Conservation (phyloP, 2,329 filamentous ascomycete genomes). For the Aspergillus fischeri region DNA sequence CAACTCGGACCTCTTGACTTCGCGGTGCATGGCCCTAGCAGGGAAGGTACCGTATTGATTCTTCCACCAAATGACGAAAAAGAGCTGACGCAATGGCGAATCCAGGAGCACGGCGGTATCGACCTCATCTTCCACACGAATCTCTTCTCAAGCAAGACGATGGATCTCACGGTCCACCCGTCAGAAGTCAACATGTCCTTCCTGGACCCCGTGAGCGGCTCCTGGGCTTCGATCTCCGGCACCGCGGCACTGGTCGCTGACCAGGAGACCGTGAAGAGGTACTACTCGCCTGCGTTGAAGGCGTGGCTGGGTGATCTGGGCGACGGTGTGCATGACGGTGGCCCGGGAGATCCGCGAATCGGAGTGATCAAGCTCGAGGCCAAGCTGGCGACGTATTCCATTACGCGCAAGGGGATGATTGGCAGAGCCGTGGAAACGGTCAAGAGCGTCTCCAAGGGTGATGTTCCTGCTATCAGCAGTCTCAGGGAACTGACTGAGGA, state of each 20-base stretch:
- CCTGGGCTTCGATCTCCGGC: slow-evolving; percentile 86
- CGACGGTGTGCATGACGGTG: slow-evolving; percentile 78
- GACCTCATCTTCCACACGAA: slow-evolving; percentile 91
- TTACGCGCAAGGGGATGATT: slow-evolving; percentile 60
- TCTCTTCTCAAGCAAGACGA: slow-evolving; percentile 82
- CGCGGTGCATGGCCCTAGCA: slow-evolving; percentile 81
- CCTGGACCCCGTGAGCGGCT: slow-evolving; percentile 64
- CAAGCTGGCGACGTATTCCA: slow-evolving; percentile 67
- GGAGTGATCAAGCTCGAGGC: slow-evolving; percentile 74
- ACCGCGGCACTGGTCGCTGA: slow-evolving; percentile 66
- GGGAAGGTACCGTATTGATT: slow-evolving; percentile 55
- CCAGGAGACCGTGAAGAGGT: slow-evolving; percentile 63
- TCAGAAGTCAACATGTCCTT: slow-evolving; percentile 77
- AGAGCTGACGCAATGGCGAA: neutral
- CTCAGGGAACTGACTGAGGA: slow-evolving; percentile 66
- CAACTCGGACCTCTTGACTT: slow-evolving; percentile 63
- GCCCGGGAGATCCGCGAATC: slow-evolving; percentile 75
- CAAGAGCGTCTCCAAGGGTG: slow-evolving; percentile 69
- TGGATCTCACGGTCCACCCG: slow-evolving; percentile 68
- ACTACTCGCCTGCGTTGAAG: slow-evolving; percentile 71
- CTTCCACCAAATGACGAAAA: neutral
- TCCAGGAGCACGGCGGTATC: slow-evolving; percentile 69
- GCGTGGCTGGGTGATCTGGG: slow-evolving; percentile 83
- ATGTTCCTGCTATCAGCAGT: slow-evolving; percentile 68
- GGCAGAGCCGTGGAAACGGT: slow-evolving; percentile 66